phyloP scores from a whole-genome alignment of 768 basidiomycete genomes.

The Rossbeevera mucosa region DNA sequence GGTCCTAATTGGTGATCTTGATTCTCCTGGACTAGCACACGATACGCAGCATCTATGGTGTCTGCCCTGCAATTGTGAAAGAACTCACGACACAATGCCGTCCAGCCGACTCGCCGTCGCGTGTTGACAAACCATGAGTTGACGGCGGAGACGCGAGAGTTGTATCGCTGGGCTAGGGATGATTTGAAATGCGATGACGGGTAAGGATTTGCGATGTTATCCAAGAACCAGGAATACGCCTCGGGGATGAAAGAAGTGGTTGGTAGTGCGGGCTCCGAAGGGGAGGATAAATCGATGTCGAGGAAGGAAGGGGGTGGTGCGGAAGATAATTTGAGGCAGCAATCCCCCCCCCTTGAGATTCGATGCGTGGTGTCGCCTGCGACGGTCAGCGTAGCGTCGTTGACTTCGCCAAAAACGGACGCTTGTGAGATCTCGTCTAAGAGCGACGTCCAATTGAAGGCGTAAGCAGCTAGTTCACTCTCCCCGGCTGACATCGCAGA shows the following conservation, averaged over 20 bases:
- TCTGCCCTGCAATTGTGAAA: constrained; percentile 23
- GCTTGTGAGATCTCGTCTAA: background rate
- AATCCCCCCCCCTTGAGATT: background rate
- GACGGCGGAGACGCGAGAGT: constrained; percentile 29
- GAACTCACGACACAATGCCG: constrained; percentile 27
- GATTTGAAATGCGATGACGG: constrained; percentile 32
- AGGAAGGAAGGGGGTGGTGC: background rate
- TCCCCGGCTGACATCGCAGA: background rate
- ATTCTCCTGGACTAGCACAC: constrained; percentile 18
- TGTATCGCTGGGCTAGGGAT: constrained; percentile 23
- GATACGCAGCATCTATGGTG: constrained; percentile 23
- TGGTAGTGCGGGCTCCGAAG: background rate
- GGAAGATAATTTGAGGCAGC: background rate
- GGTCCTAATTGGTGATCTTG: background rate
- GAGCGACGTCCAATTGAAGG: background rate
- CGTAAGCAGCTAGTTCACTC: background rate
- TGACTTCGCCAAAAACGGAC: background rate
- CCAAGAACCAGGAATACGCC: constrained; percentile 40
- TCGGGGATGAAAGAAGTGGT: constrained; percentile 3
- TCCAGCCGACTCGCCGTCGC: constrained; percentile 51
- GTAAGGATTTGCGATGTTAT: constrained; percentile 49
- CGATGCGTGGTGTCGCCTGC: background rate
- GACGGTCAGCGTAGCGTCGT: background rate
- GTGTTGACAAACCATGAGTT: constrained; percentile 45
- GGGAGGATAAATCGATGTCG: background rate